phyloP scores from a whole-genome alignment of 2,329 filamentous ascomycete genomes.

The Scedosporium aurantiacum region DNA sequence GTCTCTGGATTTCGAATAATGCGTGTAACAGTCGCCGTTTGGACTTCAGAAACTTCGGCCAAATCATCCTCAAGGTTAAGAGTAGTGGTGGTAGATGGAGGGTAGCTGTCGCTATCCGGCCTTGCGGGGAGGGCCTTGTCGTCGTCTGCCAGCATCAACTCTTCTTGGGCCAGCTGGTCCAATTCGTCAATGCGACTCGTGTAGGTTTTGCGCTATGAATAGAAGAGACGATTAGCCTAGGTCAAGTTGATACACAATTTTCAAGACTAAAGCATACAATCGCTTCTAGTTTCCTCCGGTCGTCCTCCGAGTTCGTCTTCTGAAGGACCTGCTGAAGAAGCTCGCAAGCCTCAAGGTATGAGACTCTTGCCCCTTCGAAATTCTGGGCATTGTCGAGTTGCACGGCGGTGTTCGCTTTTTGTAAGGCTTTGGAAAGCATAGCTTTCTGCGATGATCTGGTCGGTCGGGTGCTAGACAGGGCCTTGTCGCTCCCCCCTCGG shows the following conservation, averaged over 20 bases:
- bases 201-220: slow-evolving; percentile 68
- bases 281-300: slow-evolving; percentile 80
- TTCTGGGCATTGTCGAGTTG: slow-evolving; percentile 94
- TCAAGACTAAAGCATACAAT: slow-evolving; percentile 49
- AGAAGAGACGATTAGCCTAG: not conserved
- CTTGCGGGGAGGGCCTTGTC: slow-evolving; percentile 68
- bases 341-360: slow-evolving; percentile 83
- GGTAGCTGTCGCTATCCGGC: slow-evolving; percentile 42
- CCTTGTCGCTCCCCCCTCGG: not conserved
- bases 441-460: slow-evolving; percentile 64
- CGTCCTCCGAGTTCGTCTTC: slow-evolving; percentile 73
- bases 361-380: slow-evolving; percentile 79
- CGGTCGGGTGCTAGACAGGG: slow-evolving; percentile 20
- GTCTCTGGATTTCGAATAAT: slow-evolving; percentile 29
- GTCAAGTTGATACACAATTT: not conserved
- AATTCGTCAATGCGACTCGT: slow-evolving; percentile 82
- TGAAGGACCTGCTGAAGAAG: slow-evolving; percentile 80
- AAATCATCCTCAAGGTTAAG: slow-evolving; percentile 26
- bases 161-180: slow-evolving; percentile 52
- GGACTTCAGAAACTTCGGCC: slow-evolving; percentile 32
- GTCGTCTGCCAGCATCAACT: slow-evolving; percentile 24
- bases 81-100: slow-evolving; percentile 26
- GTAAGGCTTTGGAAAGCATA: slow-evolving; percentile 90
- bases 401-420: slow-evolving; percentile 93
- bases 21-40: slow-evolving; percentile 41